Evolutionary conservation across 2,329 filamentous ascomycete species (phyloP).

Genomic region (Microsporum ferrugineum): DNA sequence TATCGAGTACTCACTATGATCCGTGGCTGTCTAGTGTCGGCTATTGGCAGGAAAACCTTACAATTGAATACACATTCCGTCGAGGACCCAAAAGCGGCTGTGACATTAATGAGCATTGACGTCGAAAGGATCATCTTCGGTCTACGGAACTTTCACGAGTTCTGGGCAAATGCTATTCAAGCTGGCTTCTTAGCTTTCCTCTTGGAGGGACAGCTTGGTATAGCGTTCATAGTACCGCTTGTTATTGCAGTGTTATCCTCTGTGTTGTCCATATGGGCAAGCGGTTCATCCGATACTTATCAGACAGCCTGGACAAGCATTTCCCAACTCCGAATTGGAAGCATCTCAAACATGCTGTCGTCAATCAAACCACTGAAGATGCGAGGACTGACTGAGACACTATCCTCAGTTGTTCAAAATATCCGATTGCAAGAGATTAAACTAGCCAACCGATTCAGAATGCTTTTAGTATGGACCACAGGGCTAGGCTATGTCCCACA

Average conservation of each 20-base stretch:
- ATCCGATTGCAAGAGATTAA: neutral
- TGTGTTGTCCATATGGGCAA: neutral
- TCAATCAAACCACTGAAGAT: conserved; percentile 19
- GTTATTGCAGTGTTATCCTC: neutral
- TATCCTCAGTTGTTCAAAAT: neutral
- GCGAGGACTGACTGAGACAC: neutral
- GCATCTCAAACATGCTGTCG: neutral
- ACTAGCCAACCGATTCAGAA: conserved; percentile 23
- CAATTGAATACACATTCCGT: neutral
- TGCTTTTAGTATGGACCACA: conserved; percentile 31
- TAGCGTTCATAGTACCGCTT: neutral
- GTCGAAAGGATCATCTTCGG: conserved; percentile 16
- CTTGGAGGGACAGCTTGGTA: neutral
- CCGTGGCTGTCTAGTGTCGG: neutral
- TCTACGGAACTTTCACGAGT: conserved; percentile 16
- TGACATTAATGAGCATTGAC: conserved; percentile 21
- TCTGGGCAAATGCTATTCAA: conserved; percentile 15
- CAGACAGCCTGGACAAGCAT: neutral
- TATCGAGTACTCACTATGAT: neutral
- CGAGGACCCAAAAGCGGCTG: neutral
- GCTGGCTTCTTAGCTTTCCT: neutral
- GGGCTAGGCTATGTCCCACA: conserved; percentile 31
- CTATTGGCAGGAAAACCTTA: neutral
- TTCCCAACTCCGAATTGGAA: neutral
- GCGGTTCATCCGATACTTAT: neutral